A percentile compares a stretch with the other conserved stretches of the same genome.
Evolutionary conservation across 75 land plant species (phyloP).

Genomic region (Sequoia sempervirens): DNA sequence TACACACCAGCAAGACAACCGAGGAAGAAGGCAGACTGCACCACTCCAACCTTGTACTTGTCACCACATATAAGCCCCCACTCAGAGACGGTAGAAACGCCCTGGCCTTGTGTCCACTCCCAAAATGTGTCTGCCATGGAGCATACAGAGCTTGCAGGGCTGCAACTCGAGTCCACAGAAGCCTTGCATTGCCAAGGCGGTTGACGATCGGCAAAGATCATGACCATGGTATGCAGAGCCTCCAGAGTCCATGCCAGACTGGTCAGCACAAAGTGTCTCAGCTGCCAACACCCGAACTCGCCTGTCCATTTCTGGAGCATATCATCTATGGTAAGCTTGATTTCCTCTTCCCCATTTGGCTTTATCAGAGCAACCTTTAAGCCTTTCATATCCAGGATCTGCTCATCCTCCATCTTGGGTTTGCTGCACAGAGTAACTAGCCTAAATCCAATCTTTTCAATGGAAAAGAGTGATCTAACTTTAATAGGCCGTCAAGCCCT

Average conservation of each 20-base stretch:
- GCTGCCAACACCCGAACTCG: conserved; percentile 76
- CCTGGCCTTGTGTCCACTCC: conserved; percentile 60
- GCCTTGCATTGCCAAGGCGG: conserved; percentile 43
- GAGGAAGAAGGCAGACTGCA: conserved; percentile 50
- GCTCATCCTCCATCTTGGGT: background rate
- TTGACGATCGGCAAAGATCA: conserved; percentile 70
- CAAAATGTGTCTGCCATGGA: conserved; percentile 17
- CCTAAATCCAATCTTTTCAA: background rate
- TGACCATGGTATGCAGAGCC: conserved; percentile 77
- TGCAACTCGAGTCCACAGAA: background rate
- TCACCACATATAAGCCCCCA: conserved; percentile 70
- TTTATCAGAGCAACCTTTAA: background rate
- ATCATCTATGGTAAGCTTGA: conserved; percentile 52
- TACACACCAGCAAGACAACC: conserved; percentile 58
- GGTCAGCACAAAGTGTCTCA: conserved; percentile 56
- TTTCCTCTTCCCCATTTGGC: background rate
- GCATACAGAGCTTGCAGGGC: background rate
- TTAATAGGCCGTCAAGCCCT: too few species aligned
- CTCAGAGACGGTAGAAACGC: conserved; percentile 56
- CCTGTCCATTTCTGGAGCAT: conserved; percentile 57
- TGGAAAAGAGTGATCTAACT: too few species aligned
- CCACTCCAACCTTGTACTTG: conserved; percentile 68
- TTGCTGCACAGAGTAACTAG: background rate
- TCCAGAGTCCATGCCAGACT: conserved; percentile 63
- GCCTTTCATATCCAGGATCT: background rate